Evolutionary conservation across 2,329 filamentous ascomycete species (phyloP), one percentile per base, ranked within the genome.

Genomic region (Biscogniauxia sp.): DNA sequence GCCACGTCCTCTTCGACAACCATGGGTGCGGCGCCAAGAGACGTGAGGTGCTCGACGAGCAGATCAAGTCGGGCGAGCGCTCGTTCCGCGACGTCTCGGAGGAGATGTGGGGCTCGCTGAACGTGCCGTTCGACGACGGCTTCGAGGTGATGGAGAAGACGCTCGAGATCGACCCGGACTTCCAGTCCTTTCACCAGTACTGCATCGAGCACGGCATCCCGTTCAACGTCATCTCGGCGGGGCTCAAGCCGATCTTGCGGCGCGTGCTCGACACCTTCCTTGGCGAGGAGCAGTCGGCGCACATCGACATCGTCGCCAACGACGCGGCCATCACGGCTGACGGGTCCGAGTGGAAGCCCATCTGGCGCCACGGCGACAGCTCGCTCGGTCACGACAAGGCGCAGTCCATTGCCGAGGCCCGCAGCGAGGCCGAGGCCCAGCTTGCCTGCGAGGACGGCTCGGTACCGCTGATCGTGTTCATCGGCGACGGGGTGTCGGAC

Each of bases 81-180:
- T 86, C 85, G 0, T 90, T 90, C 78, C 80, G 86, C 55, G 87
- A 89, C 3, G 86, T 88, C n/a, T 89, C 86, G 0, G 87, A 89
- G 65, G 87, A 90, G 72, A 88, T 90, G 83, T 90, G 87, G 85
- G 84, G 83, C 7, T 89, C 86, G 0, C 76, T 90, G 8, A 80
- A 85, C 62, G 82, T 90, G 0, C 86, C 87, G 1, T 89, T 90
- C 68, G 87, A 88, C 23, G 83, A 89, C 63, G 87, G 87, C 15
- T 89, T 90, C 75, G 78, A 83, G 58, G 78, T 88, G 28, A 87
- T 90, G 82, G 80, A 86, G 68, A 76, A 83, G 54, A 78, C 78
- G 0, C 79, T 90, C 26, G 82, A 87, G 32, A 86, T 90, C 58
- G 88, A 90, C 68, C 79, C 80, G 0, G 85, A 84, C 63, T 90